Evolutionary conservation across 2,329 filamentous ascomycete species (phyloP), one percentile per base, ranked within the genome.

Genomic region (Fusarium domesticum): DNA sequence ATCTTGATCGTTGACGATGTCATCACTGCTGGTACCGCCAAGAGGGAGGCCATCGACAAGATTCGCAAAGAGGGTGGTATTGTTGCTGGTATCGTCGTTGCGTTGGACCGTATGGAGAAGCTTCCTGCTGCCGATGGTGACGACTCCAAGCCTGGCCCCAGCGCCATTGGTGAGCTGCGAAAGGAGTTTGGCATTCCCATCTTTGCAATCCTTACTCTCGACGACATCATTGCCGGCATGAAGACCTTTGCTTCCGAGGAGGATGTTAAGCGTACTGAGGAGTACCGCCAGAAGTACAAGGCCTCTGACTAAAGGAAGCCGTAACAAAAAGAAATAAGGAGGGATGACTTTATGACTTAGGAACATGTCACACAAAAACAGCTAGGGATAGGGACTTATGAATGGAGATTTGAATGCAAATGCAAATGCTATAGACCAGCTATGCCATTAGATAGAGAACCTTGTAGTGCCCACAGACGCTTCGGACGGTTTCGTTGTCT

Each of bases 1-100:
- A 83, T 96, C 14, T 76, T 98, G 25, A 87, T 98, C 57, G 85
- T 98, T 32, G 93, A 98, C 73, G 93, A 97, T 70, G 92, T 98
- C 45, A 92, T 97, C 61, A 96, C 91, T 1, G 92, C 90, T 1
- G 93, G 93, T 19, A 97, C 91, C 1, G 93, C 93, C 32, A 91
- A 96, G 72, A 79, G 90, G 46, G 91, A 97, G 68, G 89, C 92
- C 12, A 90, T 97, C 48, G 83, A 83, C 42, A 93, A 96, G 68
- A 96, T 97, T 64, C 78, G 83, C 59, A 81, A 81, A 58, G 86
- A 95, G 65, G 93, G 92, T 3, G 93, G 92, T 2, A 81, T 79
- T 39, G 82, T 97, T 17, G 87, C 86, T 4, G 92, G 90, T 20
- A 91, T 97, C 45, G 80, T 96, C 16, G 87, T 98, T 23, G 87